Percentiles rank a stretch among this genome's conserved stretches.
phyloP scores from a whole-genome alignment of 352 stramenopile genomes.

The Phytophthora megakarya region DNA sequence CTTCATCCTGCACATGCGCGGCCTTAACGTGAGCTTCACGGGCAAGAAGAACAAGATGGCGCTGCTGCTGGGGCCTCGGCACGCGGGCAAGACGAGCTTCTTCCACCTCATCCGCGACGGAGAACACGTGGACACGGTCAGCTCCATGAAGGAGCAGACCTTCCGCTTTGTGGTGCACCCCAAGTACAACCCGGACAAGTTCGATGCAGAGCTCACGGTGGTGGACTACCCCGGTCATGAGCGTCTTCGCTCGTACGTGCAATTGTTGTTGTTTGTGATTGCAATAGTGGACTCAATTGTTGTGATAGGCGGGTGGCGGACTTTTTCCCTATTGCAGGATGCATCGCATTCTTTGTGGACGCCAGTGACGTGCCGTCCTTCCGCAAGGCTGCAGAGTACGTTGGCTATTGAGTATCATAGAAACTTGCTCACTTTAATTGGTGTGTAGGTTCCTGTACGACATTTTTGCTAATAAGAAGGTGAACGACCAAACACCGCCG shows the following conservation, averaged over 20 bases:
- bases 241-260: slow-evolving; percentile 69
- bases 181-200: slow-evolving; percentile 72
- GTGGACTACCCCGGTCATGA: slow-evolving; percentile 86
- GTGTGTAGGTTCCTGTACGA: slow-evolving; percentile 76
- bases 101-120: slow-evolving; percentile 81
- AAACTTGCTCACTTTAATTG: no score
- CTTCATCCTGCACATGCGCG: slow-evolving; percentile 74
- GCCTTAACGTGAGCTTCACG: slow-evolving; percentile 61
- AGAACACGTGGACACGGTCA: slow-evolving; percentile 73
- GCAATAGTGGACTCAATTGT: background rate
- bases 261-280: background rate
- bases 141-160: slow-evolving; percentile 86
- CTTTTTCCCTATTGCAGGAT: slow-evolving; percentile 73
- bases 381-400: slow-evolving; percentile 81
- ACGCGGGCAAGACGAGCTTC: slow-evolving; percentile 83
- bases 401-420: no score
- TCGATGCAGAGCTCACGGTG: slow-evolving; percentile 71
- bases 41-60: slow-evolving; percentile 79
- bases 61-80: slow-evolving; percentile 65
- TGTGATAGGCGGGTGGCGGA: slow-evolving; percentile 61
- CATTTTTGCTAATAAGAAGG: slow-evolving; percentile 84
- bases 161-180: slow-evolving; percentile 66
- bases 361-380: slow-evolving; percentile 62
- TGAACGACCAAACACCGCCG: slow-evolving; percentile 72
- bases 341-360: slow-evolving; percentile 83